These are phyloP conservation scores for Penicillium paxilli DNA, from an alignment of 495 filamentous ascomycete species.

Conservation along the genomic window DNA sequence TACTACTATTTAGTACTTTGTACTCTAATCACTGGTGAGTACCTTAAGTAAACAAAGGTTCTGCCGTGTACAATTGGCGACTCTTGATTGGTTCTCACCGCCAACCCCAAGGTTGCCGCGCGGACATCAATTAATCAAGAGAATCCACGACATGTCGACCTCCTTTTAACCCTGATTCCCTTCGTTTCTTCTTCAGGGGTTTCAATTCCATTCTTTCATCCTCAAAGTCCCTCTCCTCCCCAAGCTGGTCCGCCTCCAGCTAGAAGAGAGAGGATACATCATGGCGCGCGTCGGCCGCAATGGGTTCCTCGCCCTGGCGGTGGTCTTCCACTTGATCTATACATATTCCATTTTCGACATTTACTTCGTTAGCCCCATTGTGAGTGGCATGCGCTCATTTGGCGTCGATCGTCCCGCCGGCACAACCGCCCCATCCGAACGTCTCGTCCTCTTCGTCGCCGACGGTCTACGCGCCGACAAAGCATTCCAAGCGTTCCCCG, in stretches of 20 bases:
- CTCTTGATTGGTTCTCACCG: constrained; percentile 36
- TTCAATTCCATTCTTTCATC: constrained; percentile 19
- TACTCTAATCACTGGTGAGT: too few species aligned
- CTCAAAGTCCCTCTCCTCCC: background rate
- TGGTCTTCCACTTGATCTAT: constrained; percentile 94
- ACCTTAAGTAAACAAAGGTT: constrained; percentile 9
- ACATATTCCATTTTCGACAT: constrained; percentile 98
- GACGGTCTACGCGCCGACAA: constrained; percentile 98
- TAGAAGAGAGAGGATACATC: constrained; percentile 25
- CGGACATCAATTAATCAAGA: background rate
- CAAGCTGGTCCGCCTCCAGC: constrained; percentile 3
- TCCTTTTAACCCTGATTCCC: constrained; percentile 19
- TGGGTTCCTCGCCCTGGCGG: constrained; percentile 86
- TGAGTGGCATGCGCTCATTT: constrained; percentile 89
- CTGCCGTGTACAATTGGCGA: constrained; percentile 25
- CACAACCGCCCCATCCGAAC: constrained; percentile 76
- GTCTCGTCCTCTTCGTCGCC: constrained; percentile 94
- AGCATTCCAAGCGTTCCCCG: constrained; percentile 90
- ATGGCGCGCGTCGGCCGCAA: constrained; percentile 84
- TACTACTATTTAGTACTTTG: too few species aligned
- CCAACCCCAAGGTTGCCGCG: constrained; percentile 12
- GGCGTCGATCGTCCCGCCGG: constrained; percentile 60
- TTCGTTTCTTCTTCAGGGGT: constrained; percentile 14
- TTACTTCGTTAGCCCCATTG: constrained; percentile 98
- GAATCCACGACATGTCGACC: constrained; percentile 11